Conservation (phyloP, 129 eudicot genomes). For the Logfia minima region DNA sequence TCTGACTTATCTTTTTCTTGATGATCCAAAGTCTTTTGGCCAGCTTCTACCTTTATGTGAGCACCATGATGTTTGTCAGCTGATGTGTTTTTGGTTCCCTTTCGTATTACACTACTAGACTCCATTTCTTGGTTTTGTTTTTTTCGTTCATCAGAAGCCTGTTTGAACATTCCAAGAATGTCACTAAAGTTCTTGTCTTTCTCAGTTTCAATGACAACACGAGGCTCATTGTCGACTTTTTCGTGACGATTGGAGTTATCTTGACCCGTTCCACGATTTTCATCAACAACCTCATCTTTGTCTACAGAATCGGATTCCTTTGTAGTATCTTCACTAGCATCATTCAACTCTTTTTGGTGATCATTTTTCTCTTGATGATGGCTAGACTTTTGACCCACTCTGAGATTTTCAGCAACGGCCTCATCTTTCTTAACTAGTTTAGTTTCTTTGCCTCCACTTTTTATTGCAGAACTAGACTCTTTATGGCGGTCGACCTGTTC, state of each 20-base stretch:
- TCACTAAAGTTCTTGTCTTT: conserved; percentile 34
- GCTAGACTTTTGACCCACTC: conserved; percentile 10
- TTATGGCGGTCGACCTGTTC: conserved; percentile 6
- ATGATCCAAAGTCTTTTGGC: conserved; percentile 14
- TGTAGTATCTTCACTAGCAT: conserved; percentile 17
- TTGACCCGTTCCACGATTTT: conserved; percentile 16
- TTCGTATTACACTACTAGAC: conserved; percentile 8
- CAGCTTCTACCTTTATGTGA: conserved; percentile 21
- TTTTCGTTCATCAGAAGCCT: conserved; percentile 25
- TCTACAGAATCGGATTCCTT: conserved; percentile 15
- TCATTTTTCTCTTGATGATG: conserved; percentile 20
- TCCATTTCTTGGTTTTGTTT: conserved; percentile 27
- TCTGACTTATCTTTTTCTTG: conserved; percentile 20
- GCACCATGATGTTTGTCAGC: conserved; percentile 11
- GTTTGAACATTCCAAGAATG: conserved; percentile 35
- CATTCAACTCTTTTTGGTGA: conserved; percentile 2
- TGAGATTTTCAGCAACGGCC: conserved; percentile 11
- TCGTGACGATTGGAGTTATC: conserved; percentile 15
- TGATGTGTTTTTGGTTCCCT: conserved; percentile 19
- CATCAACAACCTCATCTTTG: conserved; percentile 29
- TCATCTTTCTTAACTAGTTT: conserved; percentile 13
- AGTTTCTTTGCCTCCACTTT: conserved; percentile 20
- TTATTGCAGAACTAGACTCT: not conserved
- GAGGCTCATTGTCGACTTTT: conserved; percentile 24
- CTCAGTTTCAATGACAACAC: conserved; percentile 14